Base-by-base conservation (phyloP, 768 basidiomycete genomes). In the Serendipita sp. region DNA sequence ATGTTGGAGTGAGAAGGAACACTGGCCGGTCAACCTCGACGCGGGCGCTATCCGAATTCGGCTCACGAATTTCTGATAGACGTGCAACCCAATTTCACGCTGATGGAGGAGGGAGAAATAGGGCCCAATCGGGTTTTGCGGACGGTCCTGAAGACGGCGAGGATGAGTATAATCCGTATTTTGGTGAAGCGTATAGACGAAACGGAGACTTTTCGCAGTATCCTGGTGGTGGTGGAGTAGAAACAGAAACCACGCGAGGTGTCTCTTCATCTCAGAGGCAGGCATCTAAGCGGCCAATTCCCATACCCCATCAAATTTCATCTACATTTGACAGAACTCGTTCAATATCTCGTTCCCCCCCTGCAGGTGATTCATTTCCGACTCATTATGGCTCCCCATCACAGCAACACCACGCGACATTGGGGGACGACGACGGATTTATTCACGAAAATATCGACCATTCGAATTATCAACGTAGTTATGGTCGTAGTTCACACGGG, bases 141-240 rank as follows among this genome's bases (percentile, higher is more conserved):
- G 41, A 5, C 0, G 41, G 41, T 0, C 7, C 41, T 41, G 41
- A 41, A 41, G 41, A 7, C 5, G 41, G 13, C 41, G 7, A 41
- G 13, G 7, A 5, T 41, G 41, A 5, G 41, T 60, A 60, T 32
- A 60, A 60, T 2, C 56, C 56, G 5, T 60, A 60, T 35, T 60
- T 60, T 38, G 56, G 56, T 32, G 56, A 60, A n/a, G 11, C 56
- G 10, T 60, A 60, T 30, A 53, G 32, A 53, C 48, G n/a, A 53
- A n/a, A 16, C 18, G 48, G 48, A 53, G 48, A 53, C 32, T 18
- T 53, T 24, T 53, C 18, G 48, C 18, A 32, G 18, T 34, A 53
- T 34, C 18, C 56, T n/a, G 16, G 56, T 30, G 56, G 56, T 30
- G 56, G 28, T 24, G 28, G 28, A n/a, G 56, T 41, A 41, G 56